These are phyloP conservation scores for Trametes maxima DNA, from an alignment of 768 basidiomycete genomes.

Conservation along the genomic window DNA sequence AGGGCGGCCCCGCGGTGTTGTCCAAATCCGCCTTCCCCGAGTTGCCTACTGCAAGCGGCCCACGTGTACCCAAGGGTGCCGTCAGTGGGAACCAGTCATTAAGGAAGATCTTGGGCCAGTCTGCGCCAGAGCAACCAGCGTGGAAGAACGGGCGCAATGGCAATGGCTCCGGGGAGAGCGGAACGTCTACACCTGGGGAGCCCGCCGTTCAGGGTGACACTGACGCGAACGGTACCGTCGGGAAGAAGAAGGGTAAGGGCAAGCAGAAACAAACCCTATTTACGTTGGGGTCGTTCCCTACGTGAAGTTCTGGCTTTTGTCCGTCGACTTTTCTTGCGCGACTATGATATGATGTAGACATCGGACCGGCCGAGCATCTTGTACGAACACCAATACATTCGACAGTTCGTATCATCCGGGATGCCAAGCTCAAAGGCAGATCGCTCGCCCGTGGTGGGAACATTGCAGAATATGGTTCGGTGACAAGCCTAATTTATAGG, in stretches of 20 bases:
- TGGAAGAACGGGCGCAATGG: constrained; percentile 28
- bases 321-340: neutral
- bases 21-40: constrained; percentile 68
- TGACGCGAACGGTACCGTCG: constrained; percentile 30
- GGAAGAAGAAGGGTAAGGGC: constrained; percentile 76
- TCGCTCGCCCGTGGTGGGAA: too few species aligned
- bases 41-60: constrained; percentile 50
- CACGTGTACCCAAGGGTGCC: constrained; percentile 44
- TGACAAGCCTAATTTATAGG: too few species aligned
- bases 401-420: too few species aligned
- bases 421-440: too few species aligned
- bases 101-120: constrained; percentile 64
- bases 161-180: constrained; percentile 11
- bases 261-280: constrained; percentile 88
- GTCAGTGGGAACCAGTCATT: constrained; percentile 68
- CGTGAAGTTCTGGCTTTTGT: constrained; percentile 10
- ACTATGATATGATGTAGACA: neutral
- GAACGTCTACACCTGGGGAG: constrained; percentile 17
- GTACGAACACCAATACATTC: too few species aligned
- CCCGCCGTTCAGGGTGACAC: constrained; percentile 11
- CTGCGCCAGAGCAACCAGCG: constrained; percentile 36
- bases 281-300: constrained; percentile 56
- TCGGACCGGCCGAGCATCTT: too few species aligned
- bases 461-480: too few species aligned
- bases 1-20: constrained; percentile 45